Evolutionary conservation across 208 protist species (phyloP).

Genomic region (Wallacemonas rigidus): DNA sequence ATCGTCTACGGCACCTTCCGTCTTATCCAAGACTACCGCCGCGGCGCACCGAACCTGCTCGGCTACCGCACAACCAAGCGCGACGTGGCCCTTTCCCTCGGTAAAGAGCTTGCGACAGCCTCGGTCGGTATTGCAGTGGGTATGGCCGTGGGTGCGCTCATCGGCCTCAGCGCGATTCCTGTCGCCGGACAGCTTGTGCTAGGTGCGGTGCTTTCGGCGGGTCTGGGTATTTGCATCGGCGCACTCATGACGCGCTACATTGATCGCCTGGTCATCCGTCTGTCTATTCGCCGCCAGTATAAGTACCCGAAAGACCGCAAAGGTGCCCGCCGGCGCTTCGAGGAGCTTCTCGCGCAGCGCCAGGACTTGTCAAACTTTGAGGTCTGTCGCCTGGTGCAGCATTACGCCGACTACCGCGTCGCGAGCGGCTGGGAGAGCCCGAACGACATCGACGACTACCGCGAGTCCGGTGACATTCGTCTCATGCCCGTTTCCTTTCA

Average conservation of each 20-base stretch:
- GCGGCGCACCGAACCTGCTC: slow-evolving; percentile 55
- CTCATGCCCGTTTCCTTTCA: slow-evolving; percentile 76
- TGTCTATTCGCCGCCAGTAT: slow-evolving; percentile 67
- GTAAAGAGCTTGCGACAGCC: slow-evolving; percentile 58
- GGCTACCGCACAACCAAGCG: slow-evolving; percentile 53
- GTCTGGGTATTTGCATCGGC: slow-evolving; percentile 51
- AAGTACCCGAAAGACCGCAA: slow-evolving; percentile 57
- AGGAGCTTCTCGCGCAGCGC: slow-evolving; percentile 50
- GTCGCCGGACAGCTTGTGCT: slow-evolving; percentile 58
- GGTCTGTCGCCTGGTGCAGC: slow-evolving; percentile 65
- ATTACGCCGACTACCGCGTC: slow-evolving; percentile 81
- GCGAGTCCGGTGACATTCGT: slow-evolving; percentile 52
- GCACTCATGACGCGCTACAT: slow-evolving; percentile 68
- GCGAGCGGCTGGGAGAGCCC: slow-evolving; percentile 72
- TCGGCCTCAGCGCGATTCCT: slow-evolving; percentile 59
- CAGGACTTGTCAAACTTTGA: slow-evolving; percentile 69
- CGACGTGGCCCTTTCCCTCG: slow-evolving; percentile 58
- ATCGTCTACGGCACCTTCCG: slow-evolving; percentile 58
- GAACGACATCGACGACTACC: slow-evolving; percentile 70
- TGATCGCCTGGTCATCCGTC: slow-evolving; percentile 58
- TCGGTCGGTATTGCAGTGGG: slow-evolving; percentile 61
- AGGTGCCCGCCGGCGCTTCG: slow-evolving; percentile 58
- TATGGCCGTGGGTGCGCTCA: slow-evolving; percentile 53
- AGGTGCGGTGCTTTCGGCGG: slow-evolving; percentile 58
- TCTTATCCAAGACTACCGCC: slow-evolving; percentile 49